Evolutionary conservation across 176 grass and related monocot genomes (phyloP), one percentile per base, ranked within the genome.

Genomic region (Coix lacrymajobi): DNA sequence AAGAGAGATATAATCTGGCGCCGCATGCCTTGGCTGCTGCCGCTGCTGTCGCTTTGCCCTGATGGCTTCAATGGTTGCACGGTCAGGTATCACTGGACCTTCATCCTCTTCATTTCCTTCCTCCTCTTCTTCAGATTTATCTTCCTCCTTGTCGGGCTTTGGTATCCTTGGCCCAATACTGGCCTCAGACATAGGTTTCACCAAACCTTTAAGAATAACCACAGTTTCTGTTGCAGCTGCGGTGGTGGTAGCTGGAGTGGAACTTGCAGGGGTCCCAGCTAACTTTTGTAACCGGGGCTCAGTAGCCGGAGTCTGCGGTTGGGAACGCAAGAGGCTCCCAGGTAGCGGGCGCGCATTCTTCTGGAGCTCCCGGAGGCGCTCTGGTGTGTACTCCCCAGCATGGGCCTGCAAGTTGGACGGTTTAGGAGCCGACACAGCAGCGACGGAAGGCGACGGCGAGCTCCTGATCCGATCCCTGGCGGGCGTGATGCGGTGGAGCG

Each of bases 361-460:
- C 85, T 98, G 96, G 62, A 98, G 90, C 96, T 98, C 96, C 13
- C 89, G 85, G 37, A 98, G 91, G 81, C 86, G 91, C 80, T 98
- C 96, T 12, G 88, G 92, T 10, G 96, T 98, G 77, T 98, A 98
- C 85, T 98, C 96, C 0, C 96, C 93, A 5, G 93, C 90, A 71
- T 93, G 91, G 17, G 92, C 87, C 85, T 93, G 91, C 17, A 98
- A 82, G 87, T 98, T 95, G 85, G 96, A 98, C 29, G 96, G 85
- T 40, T 91, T 85, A 39, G 86, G 40, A 64, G 43, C 66, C 8
- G 87, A 69, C 8, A n/a, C 45, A 17, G 51, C 49, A 1, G 73
- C 30, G 0, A 76, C n/a, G 24, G 33, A 31, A 54, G 46, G 69
- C 1, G 79, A 67, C 8, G 84, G 51, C 3, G 83, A 83, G 39